A percentile compares a stretch with the other conserved stretches of the same genome.
phyloP scores from a whole-genome alignment of 441 rosid genomes.

The Pelargonium exstipulatum region DNA sequence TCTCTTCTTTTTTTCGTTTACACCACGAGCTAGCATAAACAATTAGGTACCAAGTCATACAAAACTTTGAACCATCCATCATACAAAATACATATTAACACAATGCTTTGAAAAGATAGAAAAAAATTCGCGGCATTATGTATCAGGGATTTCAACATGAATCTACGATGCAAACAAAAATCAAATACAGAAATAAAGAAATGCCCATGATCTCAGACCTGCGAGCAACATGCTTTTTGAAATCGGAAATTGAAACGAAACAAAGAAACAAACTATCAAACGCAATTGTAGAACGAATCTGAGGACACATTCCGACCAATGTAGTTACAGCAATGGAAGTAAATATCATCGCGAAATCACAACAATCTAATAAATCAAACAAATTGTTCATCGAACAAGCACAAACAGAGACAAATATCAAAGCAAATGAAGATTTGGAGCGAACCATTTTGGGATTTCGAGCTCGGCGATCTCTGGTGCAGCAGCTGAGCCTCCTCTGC shows the following conservation, averaged over 20 bases:
- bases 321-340: no score
- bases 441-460: background rate
- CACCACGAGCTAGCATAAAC: no score
- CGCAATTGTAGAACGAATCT: background rate
- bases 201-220: background rate
- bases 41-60: no score
- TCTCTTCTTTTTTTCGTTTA: background rate
- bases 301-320: no score
- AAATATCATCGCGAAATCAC: no score
- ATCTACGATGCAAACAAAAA: background rate
- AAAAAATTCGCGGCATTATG: background rate
- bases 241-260: background rate
- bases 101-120: background rate
- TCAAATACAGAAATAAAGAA: background rate
- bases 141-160: background rate
- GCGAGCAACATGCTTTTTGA: background rate
- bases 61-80: no score
- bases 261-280: no score
- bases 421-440: background rate
- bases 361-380: background rate
- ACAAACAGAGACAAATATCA: background rate
- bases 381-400: background rate
- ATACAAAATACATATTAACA: no score
- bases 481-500: background rate
- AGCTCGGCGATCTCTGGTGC: conserved; percentile 7